Evolutionary conservation across 2,329 filamentous ascomycete species (phyloP).

Genomic region (Monosporascus sp.): DNA sequence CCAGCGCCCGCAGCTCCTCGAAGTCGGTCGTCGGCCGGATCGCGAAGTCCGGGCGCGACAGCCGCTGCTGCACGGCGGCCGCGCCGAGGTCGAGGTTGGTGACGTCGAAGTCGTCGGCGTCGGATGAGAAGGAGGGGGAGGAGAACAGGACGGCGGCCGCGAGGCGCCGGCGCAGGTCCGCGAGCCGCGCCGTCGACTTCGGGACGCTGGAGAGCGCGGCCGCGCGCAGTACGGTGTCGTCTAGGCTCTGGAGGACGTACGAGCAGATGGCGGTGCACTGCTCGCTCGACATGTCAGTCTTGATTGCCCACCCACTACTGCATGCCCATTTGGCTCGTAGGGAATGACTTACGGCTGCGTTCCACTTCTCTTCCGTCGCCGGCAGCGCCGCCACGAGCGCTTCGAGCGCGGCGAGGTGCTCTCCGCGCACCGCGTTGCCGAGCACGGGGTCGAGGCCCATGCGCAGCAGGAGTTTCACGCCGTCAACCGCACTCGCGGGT

Average conservation of each 20-base stretch:
- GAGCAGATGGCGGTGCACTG: constrained; percentile 45
- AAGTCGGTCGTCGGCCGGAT: constrained; percentile 60
- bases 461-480: constrained; percentile 44
- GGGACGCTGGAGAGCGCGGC: constrained; percentile 57
- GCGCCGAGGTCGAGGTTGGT: constrained; percentile 30
- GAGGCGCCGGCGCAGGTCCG: constrained; percentile 60
- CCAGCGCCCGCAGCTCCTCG: constrained; percentile 56
- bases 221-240: constrained; percentile 45
- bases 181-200: constrained; percentile 38
- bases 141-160: constrained; percentile 59
- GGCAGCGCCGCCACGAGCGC: constrained; percentile 38
- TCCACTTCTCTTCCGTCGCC: constrained; percentile 28
- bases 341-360: constrained; percentile 34
- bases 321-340: not conserved
- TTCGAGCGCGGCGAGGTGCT: constrained; percentile 31
- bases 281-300: too few species aligned
- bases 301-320: too few species aligned
- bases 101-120: constrained; percentile 31
- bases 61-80: constrained; percentile 36
- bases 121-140: constrained; percentile 35
- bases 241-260: constrained; percentile 42
- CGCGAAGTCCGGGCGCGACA: constrained; percentile 44
- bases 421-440: constrained; percentile 16
- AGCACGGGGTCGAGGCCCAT: constrained; percentile 51
- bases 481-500: constrained; percentile 29